Evolutionary conservation across 2,329 filamentous ascomycete genomes (phyloP), one percentile per base, ranked within the genome.

Genomic region (Botrytis medusae): DNA sequence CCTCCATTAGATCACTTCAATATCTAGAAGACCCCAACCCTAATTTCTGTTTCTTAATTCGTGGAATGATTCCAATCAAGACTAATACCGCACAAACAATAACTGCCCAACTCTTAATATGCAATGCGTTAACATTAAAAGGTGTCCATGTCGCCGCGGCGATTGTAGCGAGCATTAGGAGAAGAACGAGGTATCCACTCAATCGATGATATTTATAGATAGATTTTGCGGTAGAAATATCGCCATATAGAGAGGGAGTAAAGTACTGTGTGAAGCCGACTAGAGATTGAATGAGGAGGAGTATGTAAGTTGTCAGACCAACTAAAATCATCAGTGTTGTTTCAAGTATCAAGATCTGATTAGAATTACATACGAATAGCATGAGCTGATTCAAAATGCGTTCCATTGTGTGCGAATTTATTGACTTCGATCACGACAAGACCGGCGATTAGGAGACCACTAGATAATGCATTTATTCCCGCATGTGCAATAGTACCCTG

Each of bases 141-240:
- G 87, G 86, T 1, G 95, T 98, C 83, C 90, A 86, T 4, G 91
- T 93, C 1, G 95, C 93, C 37, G 91, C 91, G 67, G 87, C 84
- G 57, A 97, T 87, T 0, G 95, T 96, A 16, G 88, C 89, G 75
- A 97, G 83, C 75, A 95, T 86, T 78, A 97, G 79, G 69, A 91
- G 79, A 71, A 95, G 83, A 74, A 95, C 84, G 12, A 89, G 77
- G 81, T 99, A 98, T 2, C 95, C 96, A 34, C 86, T 87, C 71
- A 88, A 83, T 44, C 95, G 89, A 82, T 98, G 96, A 79, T 95
- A 97, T 83, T 97, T 98, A 87, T 95, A 98, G 60, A 97, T 82
- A 37, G 86, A 86, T 86, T 95, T 97, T 32, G 94, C 95, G 4
- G 90, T 90, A 40, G 93, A 90, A 75, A 91, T 90, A 72, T 93